phyloP scores from a whole-genome alignment of 1,139 yeast species.

The Taphrina pruni region DNA sequence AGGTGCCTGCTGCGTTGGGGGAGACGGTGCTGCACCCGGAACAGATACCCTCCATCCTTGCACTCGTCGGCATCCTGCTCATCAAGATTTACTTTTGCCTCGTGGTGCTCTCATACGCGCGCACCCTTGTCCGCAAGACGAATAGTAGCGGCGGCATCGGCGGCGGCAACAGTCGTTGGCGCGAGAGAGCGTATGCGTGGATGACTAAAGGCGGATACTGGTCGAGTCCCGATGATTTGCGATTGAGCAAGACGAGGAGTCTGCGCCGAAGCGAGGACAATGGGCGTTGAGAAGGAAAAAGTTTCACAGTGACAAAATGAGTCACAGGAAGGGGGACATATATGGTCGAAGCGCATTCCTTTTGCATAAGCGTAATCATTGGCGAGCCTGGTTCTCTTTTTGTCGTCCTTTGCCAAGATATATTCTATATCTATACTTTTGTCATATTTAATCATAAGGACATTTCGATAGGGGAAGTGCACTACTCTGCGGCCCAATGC shows the following conservation, averaged over 20 bases:
- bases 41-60: slow-evolving; percentile 46
- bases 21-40: slow-evolving; percentile 46
- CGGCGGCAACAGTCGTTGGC: slow-evolving; percentile 5
- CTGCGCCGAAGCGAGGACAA: slow-evolving; percentile 13
- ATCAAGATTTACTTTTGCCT: slow-evolving; percentile 47
- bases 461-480: too few relatives aligned
- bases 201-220: slow-evolving; percentile 23
- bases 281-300: slow-evolving; percentile 2
- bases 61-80: slow-evolving; percentile 43
- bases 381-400: not conserved
- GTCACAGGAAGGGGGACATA: too few relatives aligned
- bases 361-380: not conserved
- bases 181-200: slow-evolving; percentile 1
- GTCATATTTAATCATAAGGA: not conserved
- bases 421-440: not conserved
- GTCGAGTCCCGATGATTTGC: slow-evolving; percentile 9
- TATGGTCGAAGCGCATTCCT: not conserved
- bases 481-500: slow-evolving; percentile 30
- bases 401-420: too few relatives aligned
- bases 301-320: too few relatives aligned
- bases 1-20: slow-evolving; percentile 25
- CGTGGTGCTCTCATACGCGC: slow-evolving; percentile 46
- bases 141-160: not conserved
- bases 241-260: slow-evolving; percentile 31
- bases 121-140: slow-evolving; percentile 42